Conservation (phyloP, 2,329 filamentous ascomycete species). For the Arthrobotrys musiformis region DNA sequence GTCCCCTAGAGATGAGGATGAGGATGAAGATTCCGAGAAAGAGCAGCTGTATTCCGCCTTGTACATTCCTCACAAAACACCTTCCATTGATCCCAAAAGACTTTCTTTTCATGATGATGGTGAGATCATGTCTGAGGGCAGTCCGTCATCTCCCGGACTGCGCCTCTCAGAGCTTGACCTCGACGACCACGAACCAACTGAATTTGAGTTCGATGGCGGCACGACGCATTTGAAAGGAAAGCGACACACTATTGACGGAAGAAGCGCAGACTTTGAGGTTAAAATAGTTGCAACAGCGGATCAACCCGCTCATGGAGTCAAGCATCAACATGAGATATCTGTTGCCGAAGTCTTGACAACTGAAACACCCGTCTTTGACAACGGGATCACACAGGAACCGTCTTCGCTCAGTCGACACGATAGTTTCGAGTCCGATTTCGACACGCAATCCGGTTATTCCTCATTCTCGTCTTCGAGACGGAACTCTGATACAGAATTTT, state of each 20-base stretch:
- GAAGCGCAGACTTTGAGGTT: constrained; percentile 53
- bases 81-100: constrained; percentile 61
- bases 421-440: constrained; percentile 64
- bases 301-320: constrained; percentile 29
- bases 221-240: constrained; percentile 47
- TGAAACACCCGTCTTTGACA: constrained; percentile 32
- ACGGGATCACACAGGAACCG: constrained; percentile 24
- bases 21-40: constrained; percentile 70
- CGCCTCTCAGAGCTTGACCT: constrained; percentile 46
- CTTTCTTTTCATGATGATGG: constrained; percentile 39
- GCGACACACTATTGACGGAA: constrained; percentile 35
- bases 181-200: constrained; percentile 39
- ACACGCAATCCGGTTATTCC: constrained; percentile 45
- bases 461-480: constrained; percentile 58
- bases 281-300: constrained; percentile 35
- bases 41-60: constrained; percentile 89
- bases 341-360: constrained; percentile 48
- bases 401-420: constrained; percentile 62
- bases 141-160: constrained; percentile 35
- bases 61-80: constrained; percentile 79
- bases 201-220: constrained; percentile 50
- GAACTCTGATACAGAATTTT: constrained; percentile 63
- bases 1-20: constrained; percentile 56
- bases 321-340: constrained; percentile 48
- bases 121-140: constrained; percentile 34